phyloP scores from a whole-genome alignment of 176 grass and related monocot genomes.

The Cenchrus fungigraminus region DNA sequence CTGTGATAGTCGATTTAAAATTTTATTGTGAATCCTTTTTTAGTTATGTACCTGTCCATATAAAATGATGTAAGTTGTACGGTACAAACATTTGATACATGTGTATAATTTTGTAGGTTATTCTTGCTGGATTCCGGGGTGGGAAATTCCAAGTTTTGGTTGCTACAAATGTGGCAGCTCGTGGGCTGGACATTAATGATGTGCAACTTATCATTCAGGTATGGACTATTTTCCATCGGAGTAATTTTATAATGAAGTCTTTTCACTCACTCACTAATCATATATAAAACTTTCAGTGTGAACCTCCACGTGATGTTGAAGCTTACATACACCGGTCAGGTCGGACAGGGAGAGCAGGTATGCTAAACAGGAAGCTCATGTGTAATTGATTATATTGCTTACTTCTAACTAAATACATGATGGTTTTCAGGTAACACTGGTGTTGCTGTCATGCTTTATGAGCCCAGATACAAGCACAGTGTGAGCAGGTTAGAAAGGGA shows the following conservation, averaged over 20 bases:
- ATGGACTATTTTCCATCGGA: constrained; percentile 1
- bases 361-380: neutral
- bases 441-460: constrained; percentile 85
- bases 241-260: constrained; percentile 9
- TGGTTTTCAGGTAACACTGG: constrained; percentile 85
- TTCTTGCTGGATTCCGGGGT: constrained; percentile 89
- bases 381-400: neutral
- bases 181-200: constrained; percentile 92
- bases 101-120: constrained; percentile 61
- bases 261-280: constrained; percentile 20
- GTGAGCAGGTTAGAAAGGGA: constrained; percentile 80
- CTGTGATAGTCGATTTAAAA: neutral
- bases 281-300: constrained; percentile 64
- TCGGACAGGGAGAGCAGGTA: constrained; percentile 95
- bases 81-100: neutral
- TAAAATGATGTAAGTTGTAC: neutral
- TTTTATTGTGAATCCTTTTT: constrained; percentile 4
- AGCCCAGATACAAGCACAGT: constrained; percentile 68
- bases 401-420: neutral
- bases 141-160: constrained; percentile 92
- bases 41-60: neutral
- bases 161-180: constrained; percentile 97
- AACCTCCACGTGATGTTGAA: constrained; percentile 97
- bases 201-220: constrained; percentile 99
- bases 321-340: constrained; percentile 96